A percentile compares a stretch with the other conserved stretches of the same genome.
Evolutionary conservation across 129 eudicot genomes (phyloP).

Genomic region (Artemisia argyi): DNA sequence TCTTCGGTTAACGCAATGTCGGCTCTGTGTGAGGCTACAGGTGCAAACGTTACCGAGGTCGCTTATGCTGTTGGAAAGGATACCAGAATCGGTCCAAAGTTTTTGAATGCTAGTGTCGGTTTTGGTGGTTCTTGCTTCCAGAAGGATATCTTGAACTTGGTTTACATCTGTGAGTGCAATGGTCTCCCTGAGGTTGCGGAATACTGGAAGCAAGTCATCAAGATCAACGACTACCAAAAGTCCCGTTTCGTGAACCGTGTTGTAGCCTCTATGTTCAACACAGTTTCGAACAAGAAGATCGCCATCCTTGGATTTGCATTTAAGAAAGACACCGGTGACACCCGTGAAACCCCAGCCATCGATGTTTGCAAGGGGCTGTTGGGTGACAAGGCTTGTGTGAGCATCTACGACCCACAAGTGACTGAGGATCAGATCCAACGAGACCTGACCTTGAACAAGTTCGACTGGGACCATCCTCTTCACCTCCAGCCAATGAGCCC

Average conservation of each 20-base stretch:
- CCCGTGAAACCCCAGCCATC: slow-evolving; percentile 91
- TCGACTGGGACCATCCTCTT: slow-evolving; percentile 92
- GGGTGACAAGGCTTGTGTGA: slow-evolving; percentile 80
- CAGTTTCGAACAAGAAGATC: slow-evolving; percentile 77
- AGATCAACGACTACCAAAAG: slow-evolving; percentile 90
- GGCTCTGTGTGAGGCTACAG: slow-evolving; percentile 88
- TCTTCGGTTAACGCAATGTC: slow-evolving; percentile 96
- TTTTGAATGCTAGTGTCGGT: slow-evolving; percentile 85
- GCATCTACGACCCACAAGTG: slow-evolving; percentile 90
- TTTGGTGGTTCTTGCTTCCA: slow-evolving; percentile 97
- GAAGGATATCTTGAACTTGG: slow-evolving; percentile 78
- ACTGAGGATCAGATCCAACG: slow-evolving; percentile 87
- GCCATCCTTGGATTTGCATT: slow-evolving; percentile 86
- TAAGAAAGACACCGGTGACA: slow-evolving; percentile 84
- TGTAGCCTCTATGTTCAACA: slow-evolving; percentile 91
- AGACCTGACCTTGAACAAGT: slow-evolving; percentile 75
- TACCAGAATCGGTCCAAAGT: slow-evolving; percentile 83
- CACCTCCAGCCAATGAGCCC: slow-evolving; percentile 94
- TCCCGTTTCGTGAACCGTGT: slow-evolving; percentile 91
- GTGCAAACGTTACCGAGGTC: slow-evolving; percentile 74
- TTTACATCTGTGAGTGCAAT: slow-evolving; percentile 90
- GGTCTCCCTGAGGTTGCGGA: slow-evolving; percentile 96
- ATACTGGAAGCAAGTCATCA: slow-evolving; percentile 94
- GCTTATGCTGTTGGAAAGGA: slow-evolving; percentile 84
- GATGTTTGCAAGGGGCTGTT: slow-evolving; percentile 85